phyloP scores from a whole-genome alignment of 192 early-diverging fungal species.

The Coemansia furcata region DNA sequence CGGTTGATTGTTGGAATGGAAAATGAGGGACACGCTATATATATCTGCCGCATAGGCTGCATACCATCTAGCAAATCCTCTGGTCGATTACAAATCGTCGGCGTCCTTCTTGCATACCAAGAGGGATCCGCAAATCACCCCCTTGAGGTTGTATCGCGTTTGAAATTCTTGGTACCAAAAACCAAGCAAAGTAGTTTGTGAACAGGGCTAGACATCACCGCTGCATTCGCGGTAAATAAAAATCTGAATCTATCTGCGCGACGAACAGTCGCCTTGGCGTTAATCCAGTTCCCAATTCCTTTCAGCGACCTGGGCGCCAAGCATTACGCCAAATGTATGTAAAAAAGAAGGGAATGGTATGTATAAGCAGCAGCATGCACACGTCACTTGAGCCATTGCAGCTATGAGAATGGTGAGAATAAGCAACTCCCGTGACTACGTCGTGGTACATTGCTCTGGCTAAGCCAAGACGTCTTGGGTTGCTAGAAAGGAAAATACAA shows the following conservation, averaged over 20 bases:
- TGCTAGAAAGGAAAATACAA: neutral
- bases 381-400: constrained; percentile 3
- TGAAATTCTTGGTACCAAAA: neutral
- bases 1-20: neutral
- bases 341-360: neutral
- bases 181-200: neutral
- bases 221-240: neutral
- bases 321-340: neutral
- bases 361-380: constrained; percentile 1
- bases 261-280: neutral
- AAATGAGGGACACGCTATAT: neutral
- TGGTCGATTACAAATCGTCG: neutral
- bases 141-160: neutral
- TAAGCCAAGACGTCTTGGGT: neutral
- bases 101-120: neutral
- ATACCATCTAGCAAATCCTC: neutral
- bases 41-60: neutral
- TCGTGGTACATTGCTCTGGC: neutral
- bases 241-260: neutral
- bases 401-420: neutral
- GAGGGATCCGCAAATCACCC: neutral
- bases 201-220: neutral
- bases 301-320: neutral
- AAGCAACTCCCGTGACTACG: neutral
- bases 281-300: neutral